Evolutionary conservation across 257 asterid genomes (phyloP).

Genomic region (Prunella vulgaris): DNA sequence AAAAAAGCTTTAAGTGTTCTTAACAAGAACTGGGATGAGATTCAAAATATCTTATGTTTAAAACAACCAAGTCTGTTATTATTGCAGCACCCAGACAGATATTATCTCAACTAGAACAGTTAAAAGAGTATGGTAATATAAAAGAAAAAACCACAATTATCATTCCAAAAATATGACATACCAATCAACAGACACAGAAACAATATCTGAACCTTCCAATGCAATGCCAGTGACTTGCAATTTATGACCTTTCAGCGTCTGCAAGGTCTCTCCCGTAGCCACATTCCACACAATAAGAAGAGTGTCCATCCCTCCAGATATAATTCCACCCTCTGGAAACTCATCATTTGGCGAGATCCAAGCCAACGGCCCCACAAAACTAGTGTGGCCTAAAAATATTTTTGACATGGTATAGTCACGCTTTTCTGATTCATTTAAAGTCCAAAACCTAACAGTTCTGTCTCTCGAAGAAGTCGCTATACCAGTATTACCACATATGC

Average conservation of each 20-base stretch:
- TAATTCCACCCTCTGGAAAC: constrained; percentile 80
- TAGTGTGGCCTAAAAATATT: constrained; percentile 84
- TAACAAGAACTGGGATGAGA: not conserved
- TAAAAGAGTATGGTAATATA: not conserved
- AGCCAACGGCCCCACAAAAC: constrained; percentile 93
- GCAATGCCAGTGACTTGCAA: constrained; percentile 83
- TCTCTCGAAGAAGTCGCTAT: constrained; percentile 98
- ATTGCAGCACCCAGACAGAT: not conserved
- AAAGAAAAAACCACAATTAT: constrained; percentile 15
- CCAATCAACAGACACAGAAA: constrained; percentile 88
- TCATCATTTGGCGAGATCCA: constrained; percentile 81
- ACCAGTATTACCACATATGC: constrained; percentile 73
- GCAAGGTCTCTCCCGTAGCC: constrained; percentile 73
- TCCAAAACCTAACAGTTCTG: constrained; percentile 80
- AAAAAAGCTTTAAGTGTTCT: not conserved
- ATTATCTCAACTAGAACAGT: not conserved
- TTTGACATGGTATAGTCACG: constrained; percentile 56
- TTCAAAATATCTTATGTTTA: not conserved
- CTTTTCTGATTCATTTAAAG: constrained; percentile 48
- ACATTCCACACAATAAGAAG: constrained; percentile 78
- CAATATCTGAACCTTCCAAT: constrained; percentile 71
- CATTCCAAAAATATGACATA: constrained; percentile 26
- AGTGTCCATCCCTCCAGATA: constrained; percentile 98
- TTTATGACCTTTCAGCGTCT: constrained; percentile 68
- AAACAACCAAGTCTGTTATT: not conserved